Percentiles rank a stretch among this genome's conserved stretches.
Evolutionary conservation across 2,329 filamentous ascomycete species (phyloP).

Genomic region (Colletotrichum gigasporum): DNA sequence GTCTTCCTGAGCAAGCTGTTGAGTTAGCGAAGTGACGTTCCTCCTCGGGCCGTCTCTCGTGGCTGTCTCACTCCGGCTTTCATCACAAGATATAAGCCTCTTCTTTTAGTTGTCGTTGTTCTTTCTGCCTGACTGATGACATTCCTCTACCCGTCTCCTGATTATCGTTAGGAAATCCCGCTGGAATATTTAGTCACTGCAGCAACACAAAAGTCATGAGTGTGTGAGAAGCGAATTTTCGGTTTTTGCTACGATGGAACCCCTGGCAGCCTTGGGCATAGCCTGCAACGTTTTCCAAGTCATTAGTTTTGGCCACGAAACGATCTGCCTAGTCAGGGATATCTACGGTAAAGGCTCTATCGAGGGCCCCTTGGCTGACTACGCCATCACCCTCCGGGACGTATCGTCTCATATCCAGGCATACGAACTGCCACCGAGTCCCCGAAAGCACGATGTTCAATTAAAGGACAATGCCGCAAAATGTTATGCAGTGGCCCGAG

Average conservation of each 20-base stretch:
- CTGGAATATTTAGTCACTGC: not conserved
- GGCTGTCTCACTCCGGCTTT: too few species aligned
- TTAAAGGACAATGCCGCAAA: not conserved
- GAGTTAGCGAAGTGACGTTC: too few species aligned
- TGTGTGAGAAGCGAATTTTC: too few species aligned
- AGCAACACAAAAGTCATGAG: too few species aligned
- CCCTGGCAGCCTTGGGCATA: conserved; percentile 35
- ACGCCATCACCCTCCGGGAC: not conserved
- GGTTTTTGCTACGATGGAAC: not conserved
- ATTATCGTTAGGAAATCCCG: too few species aligned
- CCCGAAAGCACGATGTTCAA: not conserved
- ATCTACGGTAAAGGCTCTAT: conserved; percentile 31
- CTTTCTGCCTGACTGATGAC: too few species aligned
- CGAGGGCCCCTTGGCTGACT: not conserved
- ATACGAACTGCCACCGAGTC: not conserved
- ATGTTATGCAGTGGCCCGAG: not conserved
- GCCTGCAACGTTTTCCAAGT: conserved; percentile 38
- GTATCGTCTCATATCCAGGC: not conserved
- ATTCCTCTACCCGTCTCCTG: too few species aligned
- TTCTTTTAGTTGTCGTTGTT: too few species aligned
- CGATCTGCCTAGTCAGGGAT: conserved; percentile 25
- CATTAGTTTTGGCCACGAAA: conserved; percentile 34
- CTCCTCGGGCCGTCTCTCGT: too few species aligned
- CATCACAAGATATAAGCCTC: too few species aligned
- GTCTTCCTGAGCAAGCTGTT: too few species aligned